A percentile compares a stretch with the other conserved stretches of the same genome.
Conservation (phyloP, 768 basidiomycete species). For the Lactifluus volemus region DNA sequence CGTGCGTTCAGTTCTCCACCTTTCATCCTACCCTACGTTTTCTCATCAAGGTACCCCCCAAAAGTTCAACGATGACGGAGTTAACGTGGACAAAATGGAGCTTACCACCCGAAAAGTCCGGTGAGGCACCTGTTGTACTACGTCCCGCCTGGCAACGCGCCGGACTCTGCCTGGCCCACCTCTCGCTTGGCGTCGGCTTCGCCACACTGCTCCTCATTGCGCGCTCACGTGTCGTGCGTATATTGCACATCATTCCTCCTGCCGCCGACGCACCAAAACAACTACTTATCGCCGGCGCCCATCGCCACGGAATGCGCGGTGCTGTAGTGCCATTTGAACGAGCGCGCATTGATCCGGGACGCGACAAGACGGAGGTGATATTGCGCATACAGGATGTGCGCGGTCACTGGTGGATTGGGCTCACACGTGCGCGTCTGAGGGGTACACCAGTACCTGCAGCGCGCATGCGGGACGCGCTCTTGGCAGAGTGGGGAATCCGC, state of each 20-base stretch:
- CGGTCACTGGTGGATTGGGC: slow-evolving; percentile 21
- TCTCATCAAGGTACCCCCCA: not conserved
- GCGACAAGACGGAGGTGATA: slow-evolving; percentile 17
- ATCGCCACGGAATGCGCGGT: slow-evolving; percentile 5
- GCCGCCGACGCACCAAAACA: slow-evolving; percentile 2
- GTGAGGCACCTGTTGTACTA: slow-evolving; percentile 1
- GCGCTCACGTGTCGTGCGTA: slow-evolving; percentile 18
- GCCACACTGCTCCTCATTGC: slow-evolving; percentile 13
- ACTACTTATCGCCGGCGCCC: slow-evolving; percentile 13
- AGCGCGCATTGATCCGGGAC: slow-evolving; percentile 15
- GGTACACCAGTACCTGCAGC: slow-evolving; percentile 1
- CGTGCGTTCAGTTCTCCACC: slow-evolving; percentile 6
- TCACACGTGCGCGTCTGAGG: slow-evolving; percentile 9
- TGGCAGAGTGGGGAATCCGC: slow-evolving; percentile 15
- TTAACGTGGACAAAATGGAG: slow-evolving; percentile 20
- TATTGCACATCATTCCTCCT: slow-evolving; percentile 15
- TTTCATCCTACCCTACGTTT: not conserved
- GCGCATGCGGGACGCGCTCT: slow-evolving; percentile 11
- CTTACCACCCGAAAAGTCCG: slow-evolving; percentile 6
- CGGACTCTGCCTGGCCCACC: slow-evolving; percentile 11
- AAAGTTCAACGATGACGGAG: slow-evolving; percentile 19
- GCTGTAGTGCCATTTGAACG: slow-evolving; percentile 11
- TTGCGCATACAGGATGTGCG: slow-evolving; percentile 16
- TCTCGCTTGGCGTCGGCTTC: slow-evolving; percentile 15
- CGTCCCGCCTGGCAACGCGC: slow-evolving; percentile 19